Conservation (phyloP, 352 stramenopile genomes). For the Chrysophaeum taylorii region DNA sequence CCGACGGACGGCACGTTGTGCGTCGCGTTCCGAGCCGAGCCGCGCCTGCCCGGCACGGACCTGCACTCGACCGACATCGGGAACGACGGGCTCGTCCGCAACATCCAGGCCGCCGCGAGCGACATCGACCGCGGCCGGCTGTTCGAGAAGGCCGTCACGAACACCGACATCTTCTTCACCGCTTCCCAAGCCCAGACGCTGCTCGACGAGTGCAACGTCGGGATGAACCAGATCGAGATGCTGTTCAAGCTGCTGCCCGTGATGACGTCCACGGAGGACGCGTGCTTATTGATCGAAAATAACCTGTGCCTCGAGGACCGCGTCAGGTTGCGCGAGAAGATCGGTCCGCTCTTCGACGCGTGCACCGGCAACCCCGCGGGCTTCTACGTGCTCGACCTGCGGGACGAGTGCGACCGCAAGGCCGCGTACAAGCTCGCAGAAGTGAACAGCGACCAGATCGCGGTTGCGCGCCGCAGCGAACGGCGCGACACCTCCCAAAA, state of each 20-base stretch:
- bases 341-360: slow-evolving; percentile 39
- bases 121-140: slow-evolving; percentile 14
- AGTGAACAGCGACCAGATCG: slow-evolving; percentile 55
- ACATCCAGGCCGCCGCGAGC: slow-evolving; percentile 4
- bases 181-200: slow-evolving; percentile 61
- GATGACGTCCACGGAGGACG: slow-evolving; percentile 64
- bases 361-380: slow-evolving; percentile 41
- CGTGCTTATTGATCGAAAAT: slow-evolving; percentile 29
- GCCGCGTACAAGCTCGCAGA: slow-evolving; percentile 63
- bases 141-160: slow-evolving; percentile 20
- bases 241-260: slow-evolving; percentile 60
- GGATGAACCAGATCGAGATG: slow-evolving; percentile 49
- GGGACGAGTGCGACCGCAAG: slow-evolving; percentile 34
- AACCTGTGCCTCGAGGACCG: slow-evolving; percentile 47
- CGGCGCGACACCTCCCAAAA: slow-evolving; percentile 61
- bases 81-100: slow-evolving; percentile 10
- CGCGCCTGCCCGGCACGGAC: slow-evolving; percentile 1
- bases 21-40: slow-evolving; percentile 11
- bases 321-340: slow-evolving; percentile 57
- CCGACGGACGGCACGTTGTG: slow-evolving; percentile 4
- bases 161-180: slow-evolving; percentile 49
- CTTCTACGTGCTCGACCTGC: slow-evolving; percentile 44
- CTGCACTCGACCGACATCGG: slow-evolving; percentile 17
- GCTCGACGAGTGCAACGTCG: slow-evolving; percentile 53
- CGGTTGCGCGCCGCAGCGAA: not conserved